Evolutionary conservation across 2,329 filamentous ascomycete species (phyloP), one percentile per base, ranked within the genome.

Genomic region (Exutisphaerella laricina): DNA sequence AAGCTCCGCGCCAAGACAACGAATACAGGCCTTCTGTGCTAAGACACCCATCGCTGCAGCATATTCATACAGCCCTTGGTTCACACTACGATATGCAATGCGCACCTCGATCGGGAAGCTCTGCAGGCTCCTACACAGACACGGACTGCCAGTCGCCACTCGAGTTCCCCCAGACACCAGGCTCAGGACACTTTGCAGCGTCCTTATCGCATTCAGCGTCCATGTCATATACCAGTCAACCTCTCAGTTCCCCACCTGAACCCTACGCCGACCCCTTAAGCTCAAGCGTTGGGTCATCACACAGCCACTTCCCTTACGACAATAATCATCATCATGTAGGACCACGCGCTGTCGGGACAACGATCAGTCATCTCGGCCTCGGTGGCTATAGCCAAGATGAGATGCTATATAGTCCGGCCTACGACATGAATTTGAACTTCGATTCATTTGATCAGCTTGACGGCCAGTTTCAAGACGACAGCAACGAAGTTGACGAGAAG

Each of bases 161-260:
- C 46, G 70, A 73, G 43, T 72, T 65, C 43, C 68, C 70, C 13
- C 64, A 66, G 8, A 72, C 70, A 13, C 68, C 70, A 18, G 66
- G 68, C 14, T 70, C 70, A 32, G 63, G 26, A 34, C 58, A 61
- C 5, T 67, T 66, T 48, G 56, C 61, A 29, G 67, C 70, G 23
- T 57, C 66, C 54, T 60, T 29, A 63, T 62, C 46, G 55, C 60
- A 37, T 54, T 64, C 39, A 49, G 61, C 43, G 12, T 32, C 50
- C 10, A 43, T 39, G 12, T 46, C 50, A 20, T 50, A 48, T 31
- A 46, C 49, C 4, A 45, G 46, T 29, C 49, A 51, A 26, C 43
- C 50, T 6, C 33, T 51, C 20, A 45, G 46, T 25, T 46, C 39
- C 26, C 44, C 51, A 1, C 34, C 46, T n/a, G 48, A 53, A 12